Conservation (phyloP, 306 rosid genomes). For the Fagus crenata region DNA sequence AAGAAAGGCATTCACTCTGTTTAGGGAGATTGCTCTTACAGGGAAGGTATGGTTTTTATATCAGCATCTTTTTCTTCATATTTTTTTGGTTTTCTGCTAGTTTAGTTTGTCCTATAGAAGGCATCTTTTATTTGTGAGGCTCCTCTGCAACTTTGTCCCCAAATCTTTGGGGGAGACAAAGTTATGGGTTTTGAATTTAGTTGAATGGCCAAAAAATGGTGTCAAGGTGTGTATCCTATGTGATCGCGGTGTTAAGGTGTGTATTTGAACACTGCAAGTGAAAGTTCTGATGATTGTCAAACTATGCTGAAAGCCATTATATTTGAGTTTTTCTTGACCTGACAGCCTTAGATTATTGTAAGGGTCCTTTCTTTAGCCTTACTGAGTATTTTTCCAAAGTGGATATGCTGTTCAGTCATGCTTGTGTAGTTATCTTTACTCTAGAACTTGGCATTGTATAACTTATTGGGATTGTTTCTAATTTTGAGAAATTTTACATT, state of each 20-base stretch:
- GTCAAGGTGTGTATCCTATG: not conserved
- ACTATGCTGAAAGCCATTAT: not conserved
- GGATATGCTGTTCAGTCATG: not conserved
- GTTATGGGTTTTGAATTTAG: not conserved
- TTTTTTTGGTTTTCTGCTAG: not conserved
- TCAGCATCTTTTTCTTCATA: not conserved
- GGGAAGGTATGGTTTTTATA: conserved; percentile 60
- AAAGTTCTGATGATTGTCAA: not conserved
- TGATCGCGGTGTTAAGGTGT: not conserved
- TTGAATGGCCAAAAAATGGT: not conserved
- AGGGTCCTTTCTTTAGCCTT: not conserved
- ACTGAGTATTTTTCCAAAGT: not conserved
- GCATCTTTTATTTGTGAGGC: not conserved
- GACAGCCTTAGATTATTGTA: not conserved
- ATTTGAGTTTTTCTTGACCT: not conserved
- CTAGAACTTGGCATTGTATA: not conserved
- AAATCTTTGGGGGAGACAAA: not conserved
- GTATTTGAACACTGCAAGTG: not conserved
- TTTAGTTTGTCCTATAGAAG: conserved; percentile 12
- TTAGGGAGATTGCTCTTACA: conserved; percentile 69
- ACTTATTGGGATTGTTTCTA: not conserved
- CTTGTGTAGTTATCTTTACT: not conserved
- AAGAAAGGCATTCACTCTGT: conserved; percentile 59
- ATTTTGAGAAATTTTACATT: not conserved
- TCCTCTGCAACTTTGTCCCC: not conserved